A percentile compares a stretch with the other conserved stretches of the same genome.
Conservation (phyloP, 768 basidiomycete species). For the Lentinula detonsa region DNA sequence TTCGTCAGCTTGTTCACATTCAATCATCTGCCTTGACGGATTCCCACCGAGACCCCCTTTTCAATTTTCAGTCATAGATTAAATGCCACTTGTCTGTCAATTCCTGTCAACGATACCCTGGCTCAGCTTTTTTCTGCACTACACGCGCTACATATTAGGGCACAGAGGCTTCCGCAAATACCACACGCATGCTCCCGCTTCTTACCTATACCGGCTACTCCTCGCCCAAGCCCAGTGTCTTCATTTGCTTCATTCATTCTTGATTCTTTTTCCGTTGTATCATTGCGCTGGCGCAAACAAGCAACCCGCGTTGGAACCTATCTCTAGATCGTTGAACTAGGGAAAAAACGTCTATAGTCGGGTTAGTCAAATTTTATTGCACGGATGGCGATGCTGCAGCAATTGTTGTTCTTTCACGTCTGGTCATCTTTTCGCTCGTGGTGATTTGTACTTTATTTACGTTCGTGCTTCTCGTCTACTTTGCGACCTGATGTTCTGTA, state of each 20-base stretch:
- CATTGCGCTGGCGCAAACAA: neutral
- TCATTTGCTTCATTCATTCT: too few relatives aligned
- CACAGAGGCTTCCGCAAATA: too few relatives aligned
- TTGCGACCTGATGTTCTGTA: neutral
- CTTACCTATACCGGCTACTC: too few relatives aligned
- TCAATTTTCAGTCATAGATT: neutral
- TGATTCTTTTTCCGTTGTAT: neutral
- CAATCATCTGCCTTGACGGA: neutral
- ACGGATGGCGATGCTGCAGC: too few relatives aligned
- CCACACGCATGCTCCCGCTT: too few relatives aligned
- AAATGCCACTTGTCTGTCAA: neutral
- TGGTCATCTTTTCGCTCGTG: neutral
- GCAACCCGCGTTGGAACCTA: neutral
- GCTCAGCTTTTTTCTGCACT: neutral
- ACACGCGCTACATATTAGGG: neutral
- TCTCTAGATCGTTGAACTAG: neutral
- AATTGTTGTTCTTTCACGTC: too few relatives aligned
- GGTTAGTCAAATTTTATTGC: too few relatives aligned
- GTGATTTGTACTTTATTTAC: neutral
- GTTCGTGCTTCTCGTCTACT: neutral
- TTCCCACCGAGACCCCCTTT: neutral
- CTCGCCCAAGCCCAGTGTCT: too few relatives aligned
- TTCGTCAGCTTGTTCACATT: neutral
- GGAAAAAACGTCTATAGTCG: too few relatives aligned
- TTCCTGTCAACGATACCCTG: neutral